These are phyloP conservation scores for Cystofilobasidium capitatum DNA, from an alignment of 768 basidiomycete genomes.

Conservation along the genomic window DNA sequence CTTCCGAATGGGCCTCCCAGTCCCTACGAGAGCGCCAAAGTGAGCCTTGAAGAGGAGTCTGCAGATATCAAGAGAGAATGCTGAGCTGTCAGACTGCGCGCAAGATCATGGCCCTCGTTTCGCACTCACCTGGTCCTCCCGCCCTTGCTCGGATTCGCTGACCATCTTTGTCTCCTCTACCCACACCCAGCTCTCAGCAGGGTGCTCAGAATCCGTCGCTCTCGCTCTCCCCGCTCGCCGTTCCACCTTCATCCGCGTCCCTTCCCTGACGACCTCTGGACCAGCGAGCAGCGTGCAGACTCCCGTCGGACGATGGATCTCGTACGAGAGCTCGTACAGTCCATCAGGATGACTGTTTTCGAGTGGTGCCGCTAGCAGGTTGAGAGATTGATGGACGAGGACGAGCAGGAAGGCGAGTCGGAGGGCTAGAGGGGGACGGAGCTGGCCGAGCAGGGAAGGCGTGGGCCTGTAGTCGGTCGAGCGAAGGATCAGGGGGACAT, in stretches of 20 bases:
- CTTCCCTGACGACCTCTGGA: not conserved
- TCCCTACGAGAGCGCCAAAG: no score
- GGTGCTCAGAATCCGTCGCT: not conserved
- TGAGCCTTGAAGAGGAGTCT: no score
- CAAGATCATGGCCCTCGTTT: not conserved
- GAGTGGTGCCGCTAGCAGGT: not conserved
- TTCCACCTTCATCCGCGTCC: not conserved
- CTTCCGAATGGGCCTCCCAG: not conserved
- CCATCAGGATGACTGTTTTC: not conserved
- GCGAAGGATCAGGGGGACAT: no score
- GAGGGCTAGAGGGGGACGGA: not conserved
- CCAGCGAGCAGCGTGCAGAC: not conserved
- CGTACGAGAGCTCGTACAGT: slow-evolving; percentile 7
- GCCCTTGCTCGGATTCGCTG: not conserved
- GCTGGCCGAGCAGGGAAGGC: no score
- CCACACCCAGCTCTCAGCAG: not conserved
- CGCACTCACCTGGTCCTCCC: not conserved
- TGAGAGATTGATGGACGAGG: not conserved
- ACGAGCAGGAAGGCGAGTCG: not conserved
- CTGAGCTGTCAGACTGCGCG: not conserved
- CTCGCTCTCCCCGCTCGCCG: not conserved
- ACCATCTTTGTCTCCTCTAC: not conserved
- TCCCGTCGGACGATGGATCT: not conserved
- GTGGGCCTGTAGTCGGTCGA: not conserved
- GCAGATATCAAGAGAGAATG: no score